phyloP scores from a whole-genome alignment of 2,329 filamentous ascomycete genomes.

The Capronia epimyces region DNA sequence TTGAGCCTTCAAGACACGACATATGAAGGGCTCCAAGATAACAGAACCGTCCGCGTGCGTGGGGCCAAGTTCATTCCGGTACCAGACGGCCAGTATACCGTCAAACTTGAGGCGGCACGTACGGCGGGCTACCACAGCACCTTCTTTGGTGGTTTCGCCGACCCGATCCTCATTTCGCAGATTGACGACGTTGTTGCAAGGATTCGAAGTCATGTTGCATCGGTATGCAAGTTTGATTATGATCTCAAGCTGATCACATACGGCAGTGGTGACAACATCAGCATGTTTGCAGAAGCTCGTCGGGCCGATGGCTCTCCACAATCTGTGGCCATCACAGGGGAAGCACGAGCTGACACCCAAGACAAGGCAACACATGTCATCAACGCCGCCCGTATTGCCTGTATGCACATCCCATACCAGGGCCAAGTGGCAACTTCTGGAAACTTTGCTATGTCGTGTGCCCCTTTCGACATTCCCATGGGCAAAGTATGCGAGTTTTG shows the following conservation, averaged over 20 bases:
- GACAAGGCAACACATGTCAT: slow-evolving; percentile 43
- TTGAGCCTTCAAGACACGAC: slow-evolving; percentile 40
- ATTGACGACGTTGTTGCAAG: slow-evolving; percentile 35
- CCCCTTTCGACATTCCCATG: slow-evolving; percentile 35
- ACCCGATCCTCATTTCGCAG: slow-evolving; percentile 45
- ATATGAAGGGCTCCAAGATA: slow-evolving; percentile 43
- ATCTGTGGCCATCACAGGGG: slow-evolving; percentile 32
- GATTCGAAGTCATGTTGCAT: slow-evolving; percentile 13
- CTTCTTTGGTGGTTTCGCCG: slow-evolving; percentile 45
- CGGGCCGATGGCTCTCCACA: slow-evolving; percentile 42
- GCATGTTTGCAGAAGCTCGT: too few species aligned
- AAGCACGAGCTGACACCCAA: slow-evolving; percentile 41
- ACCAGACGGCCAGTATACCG: slow-evolving; percentile 37
- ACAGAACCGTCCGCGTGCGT: slow-evolving; percentile 32
- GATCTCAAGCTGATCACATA: slow-evolving; percentile 40
- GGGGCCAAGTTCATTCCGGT: slow-evolving; percentile 37
- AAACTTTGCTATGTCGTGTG: slow-evolving; percentile 42
- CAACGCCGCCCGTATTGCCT: slow-evolving; percentile 38
- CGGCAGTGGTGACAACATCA: too few species aligned
- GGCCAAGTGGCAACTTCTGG: slow-evolving; percentile 51
- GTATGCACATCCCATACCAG: slow-evolving; percentile 46
- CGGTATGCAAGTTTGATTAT: slow-evolving; percentile 32
- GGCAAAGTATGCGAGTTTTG: slow-evolving; percentile 43
- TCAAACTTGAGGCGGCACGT: slow-evolving; percentile 48
- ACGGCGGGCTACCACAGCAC: slow-evolving; percentile 43